These are phyloP conservation scores for Umbelopsis sp. DNA, from an alignment of 192 early-diverging fungal species.

Conservation along the genomic window DNA sequence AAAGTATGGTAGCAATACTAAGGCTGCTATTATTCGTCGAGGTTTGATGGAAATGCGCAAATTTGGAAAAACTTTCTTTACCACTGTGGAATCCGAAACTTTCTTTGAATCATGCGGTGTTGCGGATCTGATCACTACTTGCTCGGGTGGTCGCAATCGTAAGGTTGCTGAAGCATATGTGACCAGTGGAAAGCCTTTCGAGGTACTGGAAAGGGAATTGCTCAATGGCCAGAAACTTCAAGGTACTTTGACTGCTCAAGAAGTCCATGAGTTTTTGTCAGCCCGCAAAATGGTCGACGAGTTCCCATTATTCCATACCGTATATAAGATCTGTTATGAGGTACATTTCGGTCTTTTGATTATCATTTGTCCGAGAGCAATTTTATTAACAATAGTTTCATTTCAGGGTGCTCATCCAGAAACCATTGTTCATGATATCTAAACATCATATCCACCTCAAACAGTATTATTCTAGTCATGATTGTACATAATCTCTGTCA, in stretches of 20 bases:
- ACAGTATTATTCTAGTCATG: not conserved
- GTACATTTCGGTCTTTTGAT: slow-evolving; percentile 12
- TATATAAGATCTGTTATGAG: slow-evolving; percentile 91
- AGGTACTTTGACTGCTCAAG: slow-evolving; percentile 87
- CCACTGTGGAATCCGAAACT: slow-evolving; percentile 83
- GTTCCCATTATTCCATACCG: slow-evolving; percentile 84
- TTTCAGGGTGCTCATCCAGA: slow-evolving; percentile 24
- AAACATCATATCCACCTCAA: not conserved
- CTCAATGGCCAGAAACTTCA: slow-evolving; percentile 98
- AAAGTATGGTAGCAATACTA: slow-evolving; percentile 90
- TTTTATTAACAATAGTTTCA: not conserved
- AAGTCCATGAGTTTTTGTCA: slow-evolving; percentile 80
- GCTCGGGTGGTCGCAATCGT: slow-evolving; percentile 92
- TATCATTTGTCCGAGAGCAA: not conserved
- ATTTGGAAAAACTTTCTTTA: slow-evolving; percentile 80
- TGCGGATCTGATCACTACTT: slow-evolving; percentile 94
- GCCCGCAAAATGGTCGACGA: slow-evolving; percentile 43
- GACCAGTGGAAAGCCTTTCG: slow-evolving; percentile 87
- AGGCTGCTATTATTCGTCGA: slow-evolving; percentile 94
- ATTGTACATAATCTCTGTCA: slow-evolving; percentile 6
- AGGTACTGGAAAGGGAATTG: slow-evolving; percentile 86
- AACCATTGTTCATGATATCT: slow-evolving; percentile 37
- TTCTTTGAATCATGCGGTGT: slow-evolving; percentile 98
- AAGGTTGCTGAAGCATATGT: slow-evolving; percentile 89
- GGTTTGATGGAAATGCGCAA: slow-evolving; percentile 95